Percentiles rank a stretch among this genome's conserved stretches.
Evolutionary conservation across 139 green algal species (phyloP).

Genomic region (Protoeuglena noctilucae): DNA sequence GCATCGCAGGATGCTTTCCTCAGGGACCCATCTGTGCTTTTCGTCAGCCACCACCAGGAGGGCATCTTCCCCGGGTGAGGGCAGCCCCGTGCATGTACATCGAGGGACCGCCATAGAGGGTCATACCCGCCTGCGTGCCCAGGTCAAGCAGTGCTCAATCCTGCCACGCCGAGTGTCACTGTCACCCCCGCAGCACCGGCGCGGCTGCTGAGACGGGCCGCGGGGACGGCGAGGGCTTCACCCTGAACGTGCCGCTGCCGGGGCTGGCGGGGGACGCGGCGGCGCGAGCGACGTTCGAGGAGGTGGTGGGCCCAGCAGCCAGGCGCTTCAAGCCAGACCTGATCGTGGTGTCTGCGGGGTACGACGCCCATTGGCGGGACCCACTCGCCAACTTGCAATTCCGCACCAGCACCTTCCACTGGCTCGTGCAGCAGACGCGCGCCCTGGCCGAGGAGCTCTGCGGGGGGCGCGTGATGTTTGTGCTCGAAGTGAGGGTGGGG

Average conservation of each 20-base stretch:
- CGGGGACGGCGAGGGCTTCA: conserved; percentile 36
- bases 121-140: no score
- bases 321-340: conserved; percentile 43
- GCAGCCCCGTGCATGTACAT: no score
- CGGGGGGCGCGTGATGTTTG: conserved; percentile 23
- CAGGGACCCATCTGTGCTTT: conserved; percentile 34
- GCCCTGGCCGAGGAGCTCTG: conserved; percentile 16
- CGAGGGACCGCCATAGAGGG: no score
- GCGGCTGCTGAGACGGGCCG: conserved; percentile 24
- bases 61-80: conserved; percentile 32
- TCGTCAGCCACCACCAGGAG: conserved; percentile 46
- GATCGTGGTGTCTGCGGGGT: conserved; percentile 37
- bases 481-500: no score
- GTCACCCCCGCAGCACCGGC: no score
- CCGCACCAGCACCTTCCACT: conserved; percentile 36
- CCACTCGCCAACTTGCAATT: conserved; percentile 43
- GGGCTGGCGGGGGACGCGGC: conserved; percentile 27
- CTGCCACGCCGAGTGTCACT: no score
- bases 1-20: conserved; percentile 19
- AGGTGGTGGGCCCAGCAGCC: conserved; percentile 53
- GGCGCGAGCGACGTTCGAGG: conserved; percentile 38
- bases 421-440: conserved; percentile 42
- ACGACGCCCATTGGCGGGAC: conserved; percentile 33
- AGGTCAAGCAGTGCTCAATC: no score
- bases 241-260: conserved; percentile 44